Evolutionary conservation across 1,284 basidiomycete genomes (phyloP), one percentile per base, ranked within the genome.

Genomic region (Anthracocystis panici-leucophaei): DNA sequence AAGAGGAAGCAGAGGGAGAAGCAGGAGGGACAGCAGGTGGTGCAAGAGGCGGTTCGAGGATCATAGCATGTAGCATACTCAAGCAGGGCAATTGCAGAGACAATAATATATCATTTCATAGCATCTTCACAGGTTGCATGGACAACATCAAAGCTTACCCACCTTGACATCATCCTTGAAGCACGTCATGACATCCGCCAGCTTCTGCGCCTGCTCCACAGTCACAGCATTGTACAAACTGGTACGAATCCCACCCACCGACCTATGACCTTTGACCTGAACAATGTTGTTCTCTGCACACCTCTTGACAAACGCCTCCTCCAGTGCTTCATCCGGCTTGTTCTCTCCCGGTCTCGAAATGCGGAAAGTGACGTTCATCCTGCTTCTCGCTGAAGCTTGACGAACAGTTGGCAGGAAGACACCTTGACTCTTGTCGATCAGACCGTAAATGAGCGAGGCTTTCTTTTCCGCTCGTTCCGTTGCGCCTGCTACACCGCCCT

Each of bases 221-320:
- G 92, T 92, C 69, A 98, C 89, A 10, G 96, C 95, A 75, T 99
- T 99, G 88, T 99, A 99, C 7, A 99, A 87, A 20, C 94, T 97
- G 5, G 92, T 90, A 18, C 97, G 91, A 62, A 97, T 91, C 16
- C 95, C 83, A 70, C 74, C 82, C 44, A 85, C 73, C 20, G 71
- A 77, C 51, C 74, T 54, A 80, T 81, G 73, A 14, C 82, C 80
- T 51, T 78, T 69, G 48, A 83, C 79, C 69, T 84, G 79, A 7
- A 68, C 64, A 44, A 85, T 82, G 49, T 68, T 70, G 40, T 72
- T 53, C 35, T 79, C 65, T 6, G 53, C 59, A 49, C 81, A 85
- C 5, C 57, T 50, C 65, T 79, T 75, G 41, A 78, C 77, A 51
- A 85, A 83, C 5, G 54, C 57, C 20, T 76, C 69, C 54, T 85